These are phyloP conservation scores for Piloderma croceum DNA, from an alignment of 768 basidiomycete species.

Conservation along the genomic window DNA sequence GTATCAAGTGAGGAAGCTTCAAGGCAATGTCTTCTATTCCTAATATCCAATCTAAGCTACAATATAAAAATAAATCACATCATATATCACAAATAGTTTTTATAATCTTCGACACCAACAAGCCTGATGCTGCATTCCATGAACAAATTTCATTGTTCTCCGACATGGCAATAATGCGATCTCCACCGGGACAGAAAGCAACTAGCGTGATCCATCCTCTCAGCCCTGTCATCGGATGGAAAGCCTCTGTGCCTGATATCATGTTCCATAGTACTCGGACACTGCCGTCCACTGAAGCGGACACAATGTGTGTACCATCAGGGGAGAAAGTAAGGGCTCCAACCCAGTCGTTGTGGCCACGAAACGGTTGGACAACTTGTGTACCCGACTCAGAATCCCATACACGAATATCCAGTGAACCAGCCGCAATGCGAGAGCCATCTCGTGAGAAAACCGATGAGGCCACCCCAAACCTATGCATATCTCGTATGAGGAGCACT, in stretches of 20 bases:
- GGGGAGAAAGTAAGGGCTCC: background rate
- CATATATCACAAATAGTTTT: no score
- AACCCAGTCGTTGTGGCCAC: background rate
- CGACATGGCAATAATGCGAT: conserved; percentile 11
- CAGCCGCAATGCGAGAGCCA: background rate
- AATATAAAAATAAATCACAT: no score
- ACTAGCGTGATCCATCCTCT: conserved; percentile 19
- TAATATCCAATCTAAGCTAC: no score
- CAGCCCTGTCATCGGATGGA: conserved; percentile 27
- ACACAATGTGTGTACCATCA: background rate
- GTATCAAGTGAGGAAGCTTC: no score
- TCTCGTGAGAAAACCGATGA: background rate
- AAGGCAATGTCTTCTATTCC: no score
- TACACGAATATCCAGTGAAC: conserved; percentile 2
- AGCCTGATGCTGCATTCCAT: no score
- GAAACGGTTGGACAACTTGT: background rate
- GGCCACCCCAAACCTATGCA: background rate
- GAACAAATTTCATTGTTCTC: no score
- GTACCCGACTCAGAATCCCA: conserved; percentile 1
- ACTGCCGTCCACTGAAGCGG: conserved; percentile 2
- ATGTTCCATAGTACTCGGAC: conserved; percentile 1
- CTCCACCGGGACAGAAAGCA: conserved; percentile 19
- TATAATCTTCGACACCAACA: no score
- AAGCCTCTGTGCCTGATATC: conserved; percentile 8
- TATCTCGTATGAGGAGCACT: background rate